These are phyloP conservation scores for Kalaharituber pfeilii DNA, from an alignment of 2,329 filamentous ascomycete species.

Conservation along the genomic window DNA sequence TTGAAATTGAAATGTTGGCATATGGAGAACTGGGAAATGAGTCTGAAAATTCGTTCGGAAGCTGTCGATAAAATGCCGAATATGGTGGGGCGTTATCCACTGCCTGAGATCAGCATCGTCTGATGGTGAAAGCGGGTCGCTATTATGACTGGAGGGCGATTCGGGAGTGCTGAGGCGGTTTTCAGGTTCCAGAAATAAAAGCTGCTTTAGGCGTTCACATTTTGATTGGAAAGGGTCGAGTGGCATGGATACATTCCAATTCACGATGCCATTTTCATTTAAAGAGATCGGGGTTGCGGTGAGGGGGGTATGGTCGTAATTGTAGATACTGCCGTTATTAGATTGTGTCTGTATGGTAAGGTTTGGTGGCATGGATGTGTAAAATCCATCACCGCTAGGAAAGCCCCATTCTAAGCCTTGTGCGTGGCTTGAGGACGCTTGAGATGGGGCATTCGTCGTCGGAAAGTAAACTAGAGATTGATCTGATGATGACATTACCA, in stretches of 20 bases:
- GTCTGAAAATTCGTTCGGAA: constrained; percentile 52
- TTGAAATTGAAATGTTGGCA: constrained; percentile 51
- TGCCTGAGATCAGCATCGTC: constrained; percentile 36
- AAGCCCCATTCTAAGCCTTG: background rate
- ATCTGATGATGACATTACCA: background rate
- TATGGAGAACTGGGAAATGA: constrained; percentile 56
- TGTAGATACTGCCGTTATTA: background rate
- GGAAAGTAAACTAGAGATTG: background rate
- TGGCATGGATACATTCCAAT: background rate
- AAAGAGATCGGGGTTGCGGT: background rate
- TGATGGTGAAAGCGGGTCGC: constrained; percentile 33
- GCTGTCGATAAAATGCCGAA: constrained; percentile 52
- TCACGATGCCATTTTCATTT: background rate
- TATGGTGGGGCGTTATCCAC: constrained; percentile 48
- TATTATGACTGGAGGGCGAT: constrained; percentile 39
- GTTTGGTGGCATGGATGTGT: background rate
- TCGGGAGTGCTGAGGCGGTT: constrained; percentile 41
- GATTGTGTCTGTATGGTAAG: background rate
- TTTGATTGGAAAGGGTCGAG: constrained; percentile 38
- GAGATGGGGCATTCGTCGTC: background rate
- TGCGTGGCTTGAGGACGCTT: background rate
- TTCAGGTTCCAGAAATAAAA: constrained; percentile 39
- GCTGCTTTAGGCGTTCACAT: constrained; percentile 31
- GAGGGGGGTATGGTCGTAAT: background rate
- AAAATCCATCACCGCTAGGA: background rate